Base-by-base conservation (phyloP, 1,139 yeast species). In the Candida frijolesensis region DNA sequence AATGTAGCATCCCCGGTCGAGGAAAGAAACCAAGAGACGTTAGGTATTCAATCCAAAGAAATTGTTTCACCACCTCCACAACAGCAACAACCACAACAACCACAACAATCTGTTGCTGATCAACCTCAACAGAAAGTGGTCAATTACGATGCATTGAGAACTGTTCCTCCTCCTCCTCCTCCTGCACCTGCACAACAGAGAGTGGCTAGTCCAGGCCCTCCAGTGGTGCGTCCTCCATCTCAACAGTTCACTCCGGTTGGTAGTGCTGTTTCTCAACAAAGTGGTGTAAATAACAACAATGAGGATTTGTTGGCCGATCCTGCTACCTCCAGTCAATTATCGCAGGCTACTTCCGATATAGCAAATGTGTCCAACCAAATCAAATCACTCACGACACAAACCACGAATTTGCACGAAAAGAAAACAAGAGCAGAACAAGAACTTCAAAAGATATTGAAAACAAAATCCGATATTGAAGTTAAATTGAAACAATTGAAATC, bases 331-430 rank as follows among this genome's bases (percentile, higher is more conserved):
- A 83, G 85, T 25, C 84, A 87, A 61, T 73, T 90, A 46, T 84
- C 96, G 0, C 82, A 82, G 55, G 92, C 96, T 3, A 84, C 95
- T 14, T 82, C 94, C 3, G 97, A 90, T 59, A 79, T 89, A 66
- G 97, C 96, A 15, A 90, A 92, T 60, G 78, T 88, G 45, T 87
- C 96, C 1, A 89, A 87, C 61, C 97, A 92, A 70, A 85, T 90
- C 54, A 84, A 84, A 54, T 87, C 96, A 0, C 76, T 91, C 57
- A 80, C 91, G 1, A 71, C 80, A 18, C 97, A 92, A 68, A 88
- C 96, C 1, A 75, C 87, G 0, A 79, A 78, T 15, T 76, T 89
- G 33, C 85, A 84, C 54, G 87, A 84, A 33, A 88, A 86, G 68
- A 86, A 90, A 56, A 74, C 82, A 22, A 80, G 84, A 54, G 90